Percentiles rank a stretch among this genome's conserved stretches.
phyloP scores from a whole-genome alignment of 805 yeast species.

The Starmerella bacillaris region DNA sequence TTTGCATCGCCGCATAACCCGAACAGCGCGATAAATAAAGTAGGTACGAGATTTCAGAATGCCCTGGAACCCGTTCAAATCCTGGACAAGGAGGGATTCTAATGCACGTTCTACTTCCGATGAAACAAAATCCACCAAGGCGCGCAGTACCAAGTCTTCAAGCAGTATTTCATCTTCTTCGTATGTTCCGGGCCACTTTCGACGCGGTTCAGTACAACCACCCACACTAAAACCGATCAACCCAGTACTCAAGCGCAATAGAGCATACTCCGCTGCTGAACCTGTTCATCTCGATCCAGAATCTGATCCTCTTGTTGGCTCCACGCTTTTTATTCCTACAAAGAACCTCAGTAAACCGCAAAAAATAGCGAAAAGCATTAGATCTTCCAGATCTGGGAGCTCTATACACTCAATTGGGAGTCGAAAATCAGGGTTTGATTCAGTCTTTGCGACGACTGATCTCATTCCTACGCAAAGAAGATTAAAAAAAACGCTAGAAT shows the following conservation, averaged over 20 bases:
- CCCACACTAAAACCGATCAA: background rate
- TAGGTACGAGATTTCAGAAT: too few relatives aligned
- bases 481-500: background rate
- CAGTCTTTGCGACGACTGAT: background rate
- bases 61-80: slow-evolving; percentile 1
- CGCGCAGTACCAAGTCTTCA: background rate
- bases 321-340: slow-evolving; percentile 1
- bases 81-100: background rate
- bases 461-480: background rate
- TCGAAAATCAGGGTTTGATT: background rate
- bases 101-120: background rate
- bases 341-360: background rate
- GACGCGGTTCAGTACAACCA: background rate
- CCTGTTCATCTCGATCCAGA: slow-evolving; percentile 3
- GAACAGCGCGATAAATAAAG: too few relatives aligned
- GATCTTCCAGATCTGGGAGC: background rate
- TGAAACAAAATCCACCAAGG: background rate
- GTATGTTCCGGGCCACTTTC: background rate
- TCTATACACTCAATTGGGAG: background rate
- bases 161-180: background rate
- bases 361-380: background rate
- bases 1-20: too few relatives aligned
- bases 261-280: background rate
- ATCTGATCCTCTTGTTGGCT: slow-evolving; percentile 1
- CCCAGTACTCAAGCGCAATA: background rate